phyloP scores from a whole-genome alignment of 2,329 filamentous ascomycete species.

The Rhinocladiella mackenziei region DNA sequence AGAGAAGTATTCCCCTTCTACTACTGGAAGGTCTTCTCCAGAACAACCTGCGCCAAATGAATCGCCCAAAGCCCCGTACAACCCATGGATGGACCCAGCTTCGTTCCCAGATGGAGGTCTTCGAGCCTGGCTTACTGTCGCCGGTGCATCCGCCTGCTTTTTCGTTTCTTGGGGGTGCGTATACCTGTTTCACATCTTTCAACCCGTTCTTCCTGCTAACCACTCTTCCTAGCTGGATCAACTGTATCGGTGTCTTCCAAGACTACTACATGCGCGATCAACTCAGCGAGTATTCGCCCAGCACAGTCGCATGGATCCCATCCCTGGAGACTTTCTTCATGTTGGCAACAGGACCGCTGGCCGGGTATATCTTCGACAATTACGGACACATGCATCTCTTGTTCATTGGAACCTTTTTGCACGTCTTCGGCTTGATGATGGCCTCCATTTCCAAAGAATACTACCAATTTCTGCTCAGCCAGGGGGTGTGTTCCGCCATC shows the following conservation, averaged over 20 bases:
- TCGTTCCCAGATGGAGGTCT: conserved; percentile 59
- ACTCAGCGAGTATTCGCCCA: conserved; percentile 48
- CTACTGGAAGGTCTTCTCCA: conserved; percentile 10
- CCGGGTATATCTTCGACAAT: conserved; percentile 62
- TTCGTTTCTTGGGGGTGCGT: conserved; percentile 53
- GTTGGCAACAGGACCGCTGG: conserved; percentile 52
- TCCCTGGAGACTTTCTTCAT: conserved; percentile 45
- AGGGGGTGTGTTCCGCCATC: conserved; percentile 52
- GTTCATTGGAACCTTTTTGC: conserved; percentile 49
- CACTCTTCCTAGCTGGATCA: conserved; percentile 31
- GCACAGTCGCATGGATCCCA: conserved; percentile 60
- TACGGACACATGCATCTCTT: conserved; percentile 58
- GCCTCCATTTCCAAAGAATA: conserved; percentile 51
- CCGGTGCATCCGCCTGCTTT: conserved; percentile 45
- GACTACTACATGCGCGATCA: conserved; percentile 54
- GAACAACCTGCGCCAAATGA: conserved; percentile 13
- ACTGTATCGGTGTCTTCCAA: conserved; percentile 52
- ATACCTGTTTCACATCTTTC: too few relatives aligned
- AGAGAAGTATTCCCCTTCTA: not conserved
- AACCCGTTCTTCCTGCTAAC: too few relatives aligned
- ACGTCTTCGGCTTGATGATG: conserved; percentile 60
- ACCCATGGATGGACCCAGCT: conserved; percentile 36
- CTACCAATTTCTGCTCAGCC: conserved; percentile 55
- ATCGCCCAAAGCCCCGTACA: conserved; percentile 20
- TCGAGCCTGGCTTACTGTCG: conserved; percentile 56